phyloP scores from a whole-genome alignment of 2,329 filamentous ascomycete species.

The Huntiella omanensis region DNA sequence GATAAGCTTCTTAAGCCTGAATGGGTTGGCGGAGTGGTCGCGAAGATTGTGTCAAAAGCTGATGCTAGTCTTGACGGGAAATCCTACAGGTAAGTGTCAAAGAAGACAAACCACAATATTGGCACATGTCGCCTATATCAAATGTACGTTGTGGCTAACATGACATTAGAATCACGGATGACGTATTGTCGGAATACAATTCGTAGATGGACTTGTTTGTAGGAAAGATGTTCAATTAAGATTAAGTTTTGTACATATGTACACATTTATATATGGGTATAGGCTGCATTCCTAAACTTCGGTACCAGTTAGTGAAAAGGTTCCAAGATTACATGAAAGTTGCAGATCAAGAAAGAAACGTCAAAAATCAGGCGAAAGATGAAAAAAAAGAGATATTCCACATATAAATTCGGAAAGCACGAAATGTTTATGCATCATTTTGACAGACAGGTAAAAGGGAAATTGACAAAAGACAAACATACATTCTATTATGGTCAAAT shows the following conservation, averaged over 20 bases:
- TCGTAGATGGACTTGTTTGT: conserved; percentile 10
- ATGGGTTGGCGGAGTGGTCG: conserved; percentile 72
- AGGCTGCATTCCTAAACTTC: no score
- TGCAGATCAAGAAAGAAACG: background rate
- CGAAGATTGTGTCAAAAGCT: conserved; percentile 50
- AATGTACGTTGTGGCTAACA: background rate
- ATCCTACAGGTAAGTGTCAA: conserved; percentile 42
- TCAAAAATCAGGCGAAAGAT: conserved; percentile 11
- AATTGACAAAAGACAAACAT: background rate
- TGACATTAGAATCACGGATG: conserved; percentile 8
- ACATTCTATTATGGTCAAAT: conserved; percentile 1
- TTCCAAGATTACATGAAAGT: no score
- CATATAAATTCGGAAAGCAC: conserved; percentile 10
- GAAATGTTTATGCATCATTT: conserved; percentile 10
- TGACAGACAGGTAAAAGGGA: background rate
- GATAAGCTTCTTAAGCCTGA: conserved; percentile 64
- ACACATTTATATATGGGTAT: no score
- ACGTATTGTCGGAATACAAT: conserved; percentile 31
- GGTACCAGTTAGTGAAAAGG: no score
- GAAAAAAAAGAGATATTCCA: conserved; percentile 11
- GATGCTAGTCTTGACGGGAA: conserved; percentile 53
- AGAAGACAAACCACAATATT: background rate
- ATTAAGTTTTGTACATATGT: no score
- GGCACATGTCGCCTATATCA: background rate
- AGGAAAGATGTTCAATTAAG: no score